Evolutionary conservation across 2,329 filamentous ascomycete genomes (phyloP), one percentile per base, ranked within the genome.

Genomic region (Verticillium longisporum): DNA sequence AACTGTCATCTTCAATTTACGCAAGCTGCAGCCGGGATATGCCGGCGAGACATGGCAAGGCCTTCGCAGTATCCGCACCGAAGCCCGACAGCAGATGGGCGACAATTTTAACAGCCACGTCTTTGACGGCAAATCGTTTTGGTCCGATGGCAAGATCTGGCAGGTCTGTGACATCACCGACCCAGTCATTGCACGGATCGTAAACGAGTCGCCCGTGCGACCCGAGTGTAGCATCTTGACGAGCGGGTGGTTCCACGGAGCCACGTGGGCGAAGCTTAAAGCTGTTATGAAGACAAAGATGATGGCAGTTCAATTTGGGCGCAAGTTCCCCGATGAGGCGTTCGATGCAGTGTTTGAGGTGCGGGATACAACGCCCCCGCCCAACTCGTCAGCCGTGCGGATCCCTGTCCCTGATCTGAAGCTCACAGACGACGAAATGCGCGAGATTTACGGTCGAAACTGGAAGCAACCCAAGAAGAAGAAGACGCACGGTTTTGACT

Each of bases 151-250:
- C 45, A 95, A 95, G 69, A 88, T 95, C 57, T 99, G 92, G 89
- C 95, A 98, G 78, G 84, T 96, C 32, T 96, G 92, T 76, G 95
- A 99, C 72, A 88, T 98, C 60, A 89, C 86, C 0, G 94, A 98
- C 68, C 90, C 92, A 0, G 70, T 93, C 1, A 79, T 98, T 1
- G 77, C 79, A 1, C 73, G 79, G 11, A 77, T 97, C 3, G 80
- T 97, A 45, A 82, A 87, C 21, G 83, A 85, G 0, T 79, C 87
- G 0, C 80, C 85, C 5, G 75, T 89, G 26, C 82, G 87, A 4
- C 70, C 77, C 0, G 76, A 78, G 10, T 90, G 85, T 73, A 86
- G 90, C 65, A 73, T 78, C 6, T 71, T 79, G 57, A 81, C 81
- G 55, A 90, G 91, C 67, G 94, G 94, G 1, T 99, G 91, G 91